Percentiles rank a stretch among this genome's conserved stretches.
Conservation (phyloP, 495 filamentous ascomycete species). For the Chaetomium cochliodes region DNA sequence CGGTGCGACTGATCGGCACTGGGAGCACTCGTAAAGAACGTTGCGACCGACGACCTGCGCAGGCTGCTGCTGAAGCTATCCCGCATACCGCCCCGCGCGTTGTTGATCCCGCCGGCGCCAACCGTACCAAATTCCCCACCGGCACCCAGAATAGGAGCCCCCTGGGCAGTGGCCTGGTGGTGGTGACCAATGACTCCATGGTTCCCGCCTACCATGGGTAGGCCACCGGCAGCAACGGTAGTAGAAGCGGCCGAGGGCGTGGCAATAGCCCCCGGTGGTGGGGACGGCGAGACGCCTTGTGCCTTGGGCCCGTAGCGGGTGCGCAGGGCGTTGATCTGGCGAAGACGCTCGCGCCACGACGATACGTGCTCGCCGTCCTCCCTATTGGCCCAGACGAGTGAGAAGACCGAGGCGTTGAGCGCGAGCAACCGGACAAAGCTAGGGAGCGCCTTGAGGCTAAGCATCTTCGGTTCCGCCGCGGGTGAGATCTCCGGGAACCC, state of each 20-base stretch:
- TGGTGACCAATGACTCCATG: conserved; percentile 1
- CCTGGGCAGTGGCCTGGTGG: conserved; percentile 2
- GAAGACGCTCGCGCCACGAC: conserved; percentile 82
- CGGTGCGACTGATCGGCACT: conserved; percentile 51
- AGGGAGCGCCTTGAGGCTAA: conserved; percentile 75
- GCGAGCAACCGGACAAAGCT: conserved; percentile 88
- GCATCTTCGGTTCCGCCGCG: conserved; percentile 79
- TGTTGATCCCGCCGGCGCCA: conserved; percentile 27
- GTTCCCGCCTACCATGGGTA: neutral
- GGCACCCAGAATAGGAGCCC: neutral
- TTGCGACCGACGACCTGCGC: conserved; percentile 53
- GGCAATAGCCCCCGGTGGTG: conserved; percentile 40
- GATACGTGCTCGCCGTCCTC: conserved; percentile 82
- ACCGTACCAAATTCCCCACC: neutral
- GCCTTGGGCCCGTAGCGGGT: conserved; percentile 56
- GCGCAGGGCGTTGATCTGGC: conserved; percentile 78
- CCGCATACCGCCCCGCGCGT: conserved; percentile 44
- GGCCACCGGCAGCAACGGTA: neutral
- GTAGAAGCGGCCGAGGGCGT: neutral
- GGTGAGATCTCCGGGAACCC: conserved; percentile 89
- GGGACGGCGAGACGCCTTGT: conserved; percentile 38
- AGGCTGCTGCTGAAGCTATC: conserved; percentile 54
- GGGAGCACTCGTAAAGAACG: conserved; percentile 50
- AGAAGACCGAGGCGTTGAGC: conserved; percentile 90
- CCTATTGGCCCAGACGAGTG: conserved; percentile 77